Evolutionary conservation across 1,284 basidiomycete species (phyloP).

Genomic region (Vanrija sp.): DNA sequence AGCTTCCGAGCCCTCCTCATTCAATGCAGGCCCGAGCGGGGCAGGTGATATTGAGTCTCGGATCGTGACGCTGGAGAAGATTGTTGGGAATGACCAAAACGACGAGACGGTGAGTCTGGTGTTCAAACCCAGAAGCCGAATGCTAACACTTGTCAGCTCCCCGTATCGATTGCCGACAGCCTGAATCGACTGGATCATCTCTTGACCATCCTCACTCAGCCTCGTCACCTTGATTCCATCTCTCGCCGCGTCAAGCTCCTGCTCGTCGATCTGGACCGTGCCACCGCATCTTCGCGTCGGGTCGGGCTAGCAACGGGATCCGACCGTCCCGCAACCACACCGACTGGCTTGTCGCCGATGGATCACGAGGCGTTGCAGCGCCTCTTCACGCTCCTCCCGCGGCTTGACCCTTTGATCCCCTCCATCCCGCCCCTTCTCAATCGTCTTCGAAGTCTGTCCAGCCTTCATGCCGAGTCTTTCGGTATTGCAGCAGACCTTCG

Average conservation of each 20-base stretch:
- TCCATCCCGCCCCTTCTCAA: constrained; percentile 87
- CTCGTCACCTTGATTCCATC: constrained; percentile 93
- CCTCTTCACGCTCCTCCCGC: constrained; percentile 68
- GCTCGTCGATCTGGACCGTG: constrained; percentile 85
- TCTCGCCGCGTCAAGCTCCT: constrained; percentile 89
- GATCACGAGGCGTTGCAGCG: constrained; percentile 56
- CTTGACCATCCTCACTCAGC: constrained; percentile 83
- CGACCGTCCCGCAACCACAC: constrained; percentile 21
- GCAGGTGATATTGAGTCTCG: constrained; percentile 57
- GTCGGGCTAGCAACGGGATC: background rate
- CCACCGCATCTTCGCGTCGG: constrained; percentile 56
- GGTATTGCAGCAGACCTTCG: constrained; percentile 61
- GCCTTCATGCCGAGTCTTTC: constrained; percentile 75
- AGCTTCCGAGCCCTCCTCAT: background rate
- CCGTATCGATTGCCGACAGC: constrained; percentile 56
- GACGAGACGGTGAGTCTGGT: background rate
- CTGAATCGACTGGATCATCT: constrained; percentile 71
- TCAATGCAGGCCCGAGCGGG: too few relatives aligned
- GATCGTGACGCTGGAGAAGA: constrained; percentile 70
- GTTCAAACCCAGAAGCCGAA: background rate
- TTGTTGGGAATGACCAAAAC: constrained; percentile 57
- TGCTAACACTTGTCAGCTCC: background rate
- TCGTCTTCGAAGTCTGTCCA: constrained; percentile 75
- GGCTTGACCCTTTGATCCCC: constrained; percentile 80
- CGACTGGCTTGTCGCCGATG: constrained; percentile 51